Base-by-base conservation (phyloP, 2,329 filamentous ascomycete species). In the Fusarium setosum region DNA sequence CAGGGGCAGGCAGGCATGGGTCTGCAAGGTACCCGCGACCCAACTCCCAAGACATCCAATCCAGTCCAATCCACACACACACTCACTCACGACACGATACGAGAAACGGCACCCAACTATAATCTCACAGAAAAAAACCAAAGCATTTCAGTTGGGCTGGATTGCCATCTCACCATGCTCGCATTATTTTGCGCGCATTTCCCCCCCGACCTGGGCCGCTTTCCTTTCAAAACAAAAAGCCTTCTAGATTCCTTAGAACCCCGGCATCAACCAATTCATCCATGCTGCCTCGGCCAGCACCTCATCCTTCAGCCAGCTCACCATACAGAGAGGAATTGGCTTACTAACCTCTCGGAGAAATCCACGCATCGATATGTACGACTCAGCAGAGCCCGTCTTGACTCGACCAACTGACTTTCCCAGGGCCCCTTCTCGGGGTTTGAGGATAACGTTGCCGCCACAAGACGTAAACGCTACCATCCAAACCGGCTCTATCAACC, bases 1-100 rank as follows among this genome's bases (percentile, higher is more conserved):
- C 34, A 31, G 18, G 44, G 49, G 32, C 41, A 42, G 51, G 38
- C 41, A 55, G 41, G 52, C 60, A 67, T 51, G 50, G 47, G 52
- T 55, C 68, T 71, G 68, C 68, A 71, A 71, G 68, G 68, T 71
- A 71, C 68, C 68, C 68, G 68, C 68, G 60, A 52, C 59, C 61
- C 47, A 63, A 65, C 48, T 45, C 42, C 58, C 50, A 56, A 47
- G 55, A 59, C 38, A 31, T 40, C 24, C 23, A 29, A 44, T n/a
- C n/a, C n/a, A n/a, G 41, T 6, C 24, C 41, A 45, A 45, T 23
- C 31, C 51, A 44, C 31, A 26, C 45, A 42, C 45, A 40, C 48
- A 52, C 24, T 42, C 58, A n/a, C n/a, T n/a, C n/a, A n/a, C n/a
- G n/a, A n/a, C n/a, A n/a, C n/a, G n/a, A n/a, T n/a, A n/a, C n/a